These are phyloP conservation scores for Parsonsia alboflavescens DNA, from an alignment of 257 asterid species.

Conservation along the genomic window DNA sequence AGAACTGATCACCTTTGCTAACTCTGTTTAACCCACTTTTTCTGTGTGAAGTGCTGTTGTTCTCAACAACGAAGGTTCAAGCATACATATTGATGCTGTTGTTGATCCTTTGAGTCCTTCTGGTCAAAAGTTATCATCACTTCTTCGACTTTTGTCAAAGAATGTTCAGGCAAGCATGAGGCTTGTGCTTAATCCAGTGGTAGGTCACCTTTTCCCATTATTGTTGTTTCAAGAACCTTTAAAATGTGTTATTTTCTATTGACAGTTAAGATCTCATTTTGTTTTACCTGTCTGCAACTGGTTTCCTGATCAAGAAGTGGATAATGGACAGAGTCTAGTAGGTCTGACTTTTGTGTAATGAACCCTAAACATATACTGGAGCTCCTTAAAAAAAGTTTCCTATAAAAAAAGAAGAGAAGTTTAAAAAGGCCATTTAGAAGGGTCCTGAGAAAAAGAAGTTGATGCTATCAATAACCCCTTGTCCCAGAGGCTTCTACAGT, in stretches of 20 bases:
- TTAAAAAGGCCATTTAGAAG: not conserved
- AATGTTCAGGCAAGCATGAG: constrained; percentile 85
- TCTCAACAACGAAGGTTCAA: constrained; percentile 60
- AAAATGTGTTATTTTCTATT: not conserved
- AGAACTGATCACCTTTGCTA: not conserved
- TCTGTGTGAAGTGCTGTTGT: constrained; percentile 72
- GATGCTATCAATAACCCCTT: no score
- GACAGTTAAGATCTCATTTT: not conserved
- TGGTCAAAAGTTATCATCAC: constrained; percentile 91
- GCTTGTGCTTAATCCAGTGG: constrained; percentile 95
- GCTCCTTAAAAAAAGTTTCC: not conserved
- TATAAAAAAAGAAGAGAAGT: no score
- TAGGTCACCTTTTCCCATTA: constrained; percentile 28
- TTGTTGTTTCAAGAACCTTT: not conserved
- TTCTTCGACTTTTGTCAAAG: constrained; percentile 78
- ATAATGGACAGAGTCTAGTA: no score
- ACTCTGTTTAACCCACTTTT: constrained; percentile 20
- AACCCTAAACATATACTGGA: not conserved
- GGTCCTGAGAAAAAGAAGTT: not conserved
- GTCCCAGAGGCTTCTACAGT: not conserved
- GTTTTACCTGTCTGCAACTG: not conserved
- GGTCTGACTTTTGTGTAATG: not conserved
- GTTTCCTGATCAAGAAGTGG: not conserved
- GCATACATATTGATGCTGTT: constrained; percentile 95
- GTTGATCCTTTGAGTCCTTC: constrained; percentile 95